Evolutionary conservation across 352 stramenopile genomes (phyloP).

Genomic region (Phytopythium delawarense): DNA sequence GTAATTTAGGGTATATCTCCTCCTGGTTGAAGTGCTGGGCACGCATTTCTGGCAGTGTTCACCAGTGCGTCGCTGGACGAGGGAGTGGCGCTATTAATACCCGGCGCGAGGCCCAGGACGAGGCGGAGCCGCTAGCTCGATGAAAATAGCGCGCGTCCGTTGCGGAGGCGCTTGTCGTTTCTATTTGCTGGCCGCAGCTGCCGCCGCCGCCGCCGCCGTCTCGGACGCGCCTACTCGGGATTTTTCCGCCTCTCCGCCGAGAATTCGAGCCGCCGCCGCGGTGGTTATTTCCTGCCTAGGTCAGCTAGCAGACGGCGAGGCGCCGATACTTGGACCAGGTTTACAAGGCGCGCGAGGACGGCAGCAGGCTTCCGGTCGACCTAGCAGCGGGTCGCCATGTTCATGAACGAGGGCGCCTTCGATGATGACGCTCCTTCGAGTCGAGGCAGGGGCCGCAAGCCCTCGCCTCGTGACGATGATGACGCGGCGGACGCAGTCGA

Average conservation of each 20-base stretch:
- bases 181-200: not conserved
- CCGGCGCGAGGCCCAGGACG: too few relatives aligned
- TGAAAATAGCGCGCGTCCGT: constrained; percentile 1
- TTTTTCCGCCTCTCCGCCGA: not conserved
- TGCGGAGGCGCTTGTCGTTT: not conserved
- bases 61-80: too few relatives aligned
- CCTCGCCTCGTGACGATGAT: constrained; percentile 24
- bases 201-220: not conserved
- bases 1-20: not conserved
- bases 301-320: not conserved
- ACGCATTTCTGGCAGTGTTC: too few relatives aligned
- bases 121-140: not conserved
- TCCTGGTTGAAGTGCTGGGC: not conserved
- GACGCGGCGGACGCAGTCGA: constrained; percentile 56
- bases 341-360: not conserved
- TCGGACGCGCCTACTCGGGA: not conserved
- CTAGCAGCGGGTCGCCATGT: constrained; percentile 36
- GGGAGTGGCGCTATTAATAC: too few relatives aligned
- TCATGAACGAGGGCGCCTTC: constrained; percentile 79
- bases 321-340: not conserved
- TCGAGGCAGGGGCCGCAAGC: constrained; percentile 19
- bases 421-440: constrained; percentile 45
- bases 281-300: not conserved
- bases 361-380: not conserved
- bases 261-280: not conserved